Evolutionary conservation across 148 eudicot genomes (phyloP), one percentile per base, ranked within the genome.

Genomic region (Polygonum maritimum): DNA sequence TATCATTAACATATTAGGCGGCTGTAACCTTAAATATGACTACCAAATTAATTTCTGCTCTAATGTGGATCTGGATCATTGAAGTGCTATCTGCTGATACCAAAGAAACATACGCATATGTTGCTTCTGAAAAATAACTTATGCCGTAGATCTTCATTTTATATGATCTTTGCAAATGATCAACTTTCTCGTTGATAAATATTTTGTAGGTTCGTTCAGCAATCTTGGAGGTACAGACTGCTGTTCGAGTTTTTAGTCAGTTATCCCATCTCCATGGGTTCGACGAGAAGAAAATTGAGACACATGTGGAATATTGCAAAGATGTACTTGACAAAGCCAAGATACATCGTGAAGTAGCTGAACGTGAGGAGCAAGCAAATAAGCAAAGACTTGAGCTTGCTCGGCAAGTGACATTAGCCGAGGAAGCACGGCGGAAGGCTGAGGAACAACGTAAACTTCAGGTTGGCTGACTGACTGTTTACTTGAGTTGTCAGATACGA

Each of bases 241-340:
- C 98, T 40, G 90, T 95, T 80, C 89, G 97, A 47, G 71, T 95
- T 57, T 95, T 95, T 87, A 88, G 93, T 82, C 89, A 90, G 78
- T 82, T 95, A 67, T 90, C 98, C 74, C 92, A 95, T 18, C 86
- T 85, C 76, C 98, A 95, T 79, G 97, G 97, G 73, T 92, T 95
- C 82, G 98, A 95, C 74, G 97, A 92, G 86, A 95, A 92, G 85
- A 95, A 92, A 86, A 89, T 95, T 75, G 98, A 90, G 40, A 95
- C 98, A 73, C 98, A 95, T 85, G 94, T 95, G 76, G 89, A 86
- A 76, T 95, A 95, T 74, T 95, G 98, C 86, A 87, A 95, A 81
- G 93, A 89, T 85, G 87, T 95, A 80, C 87, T 92, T 60, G 91
- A 86, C 35, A 92, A 87, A 81, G 97, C 97, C 49, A 90, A 86